phyloP scores from a whole-genome alignment of 106 monocot species.

The Dendrobium chrysotoxum region DNA sequence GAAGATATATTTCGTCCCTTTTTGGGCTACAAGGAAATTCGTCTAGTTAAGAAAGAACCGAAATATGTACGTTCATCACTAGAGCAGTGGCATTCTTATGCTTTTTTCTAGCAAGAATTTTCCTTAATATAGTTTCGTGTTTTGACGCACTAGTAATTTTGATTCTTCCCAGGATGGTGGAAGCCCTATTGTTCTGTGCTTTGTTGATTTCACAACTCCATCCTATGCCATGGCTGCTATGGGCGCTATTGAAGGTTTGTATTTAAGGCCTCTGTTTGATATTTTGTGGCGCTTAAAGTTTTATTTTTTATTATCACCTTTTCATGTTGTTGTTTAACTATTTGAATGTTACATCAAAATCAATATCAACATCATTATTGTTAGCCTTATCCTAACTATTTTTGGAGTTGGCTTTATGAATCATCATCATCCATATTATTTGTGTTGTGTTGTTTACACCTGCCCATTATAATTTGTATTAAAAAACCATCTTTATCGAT shows the following conservation, averaged over 20 bases:
- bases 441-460: too few species aligned
- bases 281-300: background rate
- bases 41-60: conserved; percentile 54
- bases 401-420: too few species aligned
- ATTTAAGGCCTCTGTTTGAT: background rate
- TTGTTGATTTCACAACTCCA: conserved; percentile 49
- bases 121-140: background rate
- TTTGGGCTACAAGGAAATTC: conserved; percentile 45
- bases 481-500: too few species aligned
- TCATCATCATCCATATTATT: too few species aligned
- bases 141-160: conserved; percentile 3
- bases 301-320: background rate
- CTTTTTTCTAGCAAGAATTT: background rate
- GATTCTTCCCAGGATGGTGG: conserved; percentile 37
- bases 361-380: too few species aligned
- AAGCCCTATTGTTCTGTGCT: conserved; percentile 46
- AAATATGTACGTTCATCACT: conserved; percentile 30
- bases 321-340: too few species aligned
- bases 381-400: too few species aligned
- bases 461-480: too few species aligned
- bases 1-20: conserved; percentile 64
- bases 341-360: too few species aligned
- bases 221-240: conserved; percentile 39
- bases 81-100: background rate
- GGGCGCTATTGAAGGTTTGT: conserved; percentile 46